phyloP scores from a whole-genome alignment of 2,329 filamentous ascomycete species.

The Cladosporium sp. region DNA sequence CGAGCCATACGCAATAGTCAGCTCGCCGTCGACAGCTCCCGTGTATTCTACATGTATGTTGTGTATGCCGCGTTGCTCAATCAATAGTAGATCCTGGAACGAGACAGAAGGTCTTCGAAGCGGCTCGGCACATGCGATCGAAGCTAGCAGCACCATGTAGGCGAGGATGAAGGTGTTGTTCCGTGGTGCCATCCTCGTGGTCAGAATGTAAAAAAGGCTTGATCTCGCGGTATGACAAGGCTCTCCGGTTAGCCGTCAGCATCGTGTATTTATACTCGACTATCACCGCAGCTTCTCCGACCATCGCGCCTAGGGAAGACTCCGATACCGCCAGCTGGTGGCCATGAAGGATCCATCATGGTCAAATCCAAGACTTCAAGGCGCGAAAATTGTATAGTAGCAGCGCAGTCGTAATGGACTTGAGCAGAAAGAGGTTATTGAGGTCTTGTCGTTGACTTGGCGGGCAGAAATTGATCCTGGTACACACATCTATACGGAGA shows the following conservation, averaged over 20 bases:
- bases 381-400: neutral
- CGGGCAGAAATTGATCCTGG: neutral
- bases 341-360: neutral
- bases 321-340: neutral
- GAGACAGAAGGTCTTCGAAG: slow-evolving; percentile 9
- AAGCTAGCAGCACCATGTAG: neutral
- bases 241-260: neutral
- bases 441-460: neutral
- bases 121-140: neutral
- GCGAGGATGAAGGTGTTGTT: neutral
- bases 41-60: slow-evolving; percentile 48
- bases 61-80: slow-evolving; percentile 37
- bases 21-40: slow-evolving; percentile 40
- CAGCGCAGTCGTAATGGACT: neutral
- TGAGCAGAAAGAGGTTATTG: neutral
- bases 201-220: neutral
- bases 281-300: too few relatives aligned
- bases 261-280: neutral
- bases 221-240: neutral
- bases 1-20: slow-evolving; percentile 43
- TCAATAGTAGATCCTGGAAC: slow-evolving; percentile 22
- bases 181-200: neutral
- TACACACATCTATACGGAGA: neutral
- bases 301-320: neutral
- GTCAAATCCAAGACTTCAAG: too few relatives aligned